phyloP scores from a whole-genome alignment of 768 basidiomycete species.

The Tulasnella calospora region DNA sequence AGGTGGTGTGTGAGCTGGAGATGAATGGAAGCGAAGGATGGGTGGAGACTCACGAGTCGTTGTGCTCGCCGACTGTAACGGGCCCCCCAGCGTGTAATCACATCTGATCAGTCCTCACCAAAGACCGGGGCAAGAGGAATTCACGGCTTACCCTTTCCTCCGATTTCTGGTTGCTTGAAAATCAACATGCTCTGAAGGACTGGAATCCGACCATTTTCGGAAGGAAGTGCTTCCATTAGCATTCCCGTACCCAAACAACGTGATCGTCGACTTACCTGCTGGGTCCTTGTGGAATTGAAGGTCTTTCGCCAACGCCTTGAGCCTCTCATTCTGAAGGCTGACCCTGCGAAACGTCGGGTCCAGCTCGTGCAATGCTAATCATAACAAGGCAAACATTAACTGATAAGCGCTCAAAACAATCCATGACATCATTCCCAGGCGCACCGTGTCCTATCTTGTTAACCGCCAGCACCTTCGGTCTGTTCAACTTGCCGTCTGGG shows the following conservation, averaged over 20 bases:
- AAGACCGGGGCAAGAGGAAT: too few species aligned
- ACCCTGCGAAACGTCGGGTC: constrained; percentile 75
- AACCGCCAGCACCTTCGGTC: constrained; percentile 58
- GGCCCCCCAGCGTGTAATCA: neutral
- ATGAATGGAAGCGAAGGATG: too few species aligned
- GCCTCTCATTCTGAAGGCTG: constrained; percentile 70
- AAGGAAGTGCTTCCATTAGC: neutral
- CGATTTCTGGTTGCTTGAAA: constrained; percentile 88
- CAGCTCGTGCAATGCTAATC: constrained; percentile 78
- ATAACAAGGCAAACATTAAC: constrained; percentile 9
- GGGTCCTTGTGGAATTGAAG: constrained; percentile 82
- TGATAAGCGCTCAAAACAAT: neutral
- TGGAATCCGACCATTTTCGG: constrained; percentile 31
- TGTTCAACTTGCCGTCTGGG: constrained; percentile 57
- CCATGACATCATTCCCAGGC: constrained; percentile 26
- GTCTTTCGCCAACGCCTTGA: constrained; percentile 67
- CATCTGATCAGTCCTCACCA: constrained; percentile 25
- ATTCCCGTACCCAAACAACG: neutral
- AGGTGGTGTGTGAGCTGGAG: neutral
- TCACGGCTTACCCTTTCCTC: constrained; percentile 68
- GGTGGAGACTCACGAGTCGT: constrained; percentile 70
- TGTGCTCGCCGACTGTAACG: constrained; percentile 74
- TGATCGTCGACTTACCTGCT: constrained; percentile 47
- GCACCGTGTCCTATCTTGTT: constrained; percentile 94
- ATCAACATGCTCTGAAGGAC: constrained; percentile 94